phyloP scores from a whole-genome alignment of 139 green algal species.

The Picochlorum sp. region DNA sequence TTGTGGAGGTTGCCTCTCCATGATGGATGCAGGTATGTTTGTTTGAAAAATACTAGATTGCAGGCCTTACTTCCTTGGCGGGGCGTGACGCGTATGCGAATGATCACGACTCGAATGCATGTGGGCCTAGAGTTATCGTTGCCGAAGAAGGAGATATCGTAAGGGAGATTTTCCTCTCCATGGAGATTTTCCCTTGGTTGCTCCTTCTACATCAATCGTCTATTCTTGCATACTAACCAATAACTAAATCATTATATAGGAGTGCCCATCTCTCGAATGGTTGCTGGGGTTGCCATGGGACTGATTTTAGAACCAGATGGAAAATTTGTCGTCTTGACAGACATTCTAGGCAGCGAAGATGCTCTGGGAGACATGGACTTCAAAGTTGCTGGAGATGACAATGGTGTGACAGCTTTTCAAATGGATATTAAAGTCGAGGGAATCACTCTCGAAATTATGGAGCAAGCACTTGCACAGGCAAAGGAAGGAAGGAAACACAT shows the following conservation, averaged over 20 bases:
- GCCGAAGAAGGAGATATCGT: slow-evolving; percentile 24
- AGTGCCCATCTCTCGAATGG: slow-evolving; percentile 72
- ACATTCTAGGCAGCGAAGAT: slow-evolving; percentile 93
- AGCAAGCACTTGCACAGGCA: slow-evolving; percentile 66
- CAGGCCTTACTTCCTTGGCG: slow-evolving; percentile 29
- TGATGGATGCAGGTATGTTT: slow-evolving; percentile 76
- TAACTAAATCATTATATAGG: slow-evolving; percentile 36
- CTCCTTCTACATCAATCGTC: slow-evolving; percentile 8
- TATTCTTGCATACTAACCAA: neutral
- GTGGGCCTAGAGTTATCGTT: slow-evolving; percentile 20
- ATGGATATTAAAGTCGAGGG: slow-evolving; percentile 93
- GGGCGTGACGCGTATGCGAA: slow-evolving; percentile 20
- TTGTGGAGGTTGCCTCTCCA: slow-evolving; percentile 86
- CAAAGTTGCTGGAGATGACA: slow-evolving; percentile 73
- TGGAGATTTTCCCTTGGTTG: slow-evolving; percentile 23
- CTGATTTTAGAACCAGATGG: slow-evolving; percentile 78
- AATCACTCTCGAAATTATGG: slow-evolving; percentile 89
- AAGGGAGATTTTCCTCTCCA: slow-evolving; percentile 9
- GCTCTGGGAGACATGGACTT: slow-evolving; percentile 98
- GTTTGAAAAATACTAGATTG: neutral
- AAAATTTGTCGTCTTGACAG: slow-evolving; percentile 63
- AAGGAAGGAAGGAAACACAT: slow-evolving; percentile 58
- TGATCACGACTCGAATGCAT: slow-evolving; percentile 38
- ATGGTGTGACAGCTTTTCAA: slow-evolving; percentile 88
- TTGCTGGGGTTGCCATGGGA: slow-evolving; percentile 97